Conservation (phyloP, 2,329 filamentous ascomycete genomes). For the Venturia asperata region DNA sequence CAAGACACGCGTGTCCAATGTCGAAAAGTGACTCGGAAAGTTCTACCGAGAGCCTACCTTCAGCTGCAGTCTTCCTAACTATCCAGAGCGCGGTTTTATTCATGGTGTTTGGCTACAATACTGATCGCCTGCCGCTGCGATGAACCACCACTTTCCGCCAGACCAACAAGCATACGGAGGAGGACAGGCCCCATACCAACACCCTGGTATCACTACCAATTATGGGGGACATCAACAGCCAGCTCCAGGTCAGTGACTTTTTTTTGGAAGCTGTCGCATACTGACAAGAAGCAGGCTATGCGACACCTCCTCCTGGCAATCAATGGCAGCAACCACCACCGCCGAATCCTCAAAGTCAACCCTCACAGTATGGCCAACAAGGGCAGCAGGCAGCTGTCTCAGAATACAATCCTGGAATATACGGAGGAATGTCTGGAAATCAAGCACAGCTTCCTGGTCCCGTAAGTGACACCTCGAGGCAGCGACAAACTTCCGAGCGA, state of each 20-base stretch:
- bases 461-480: constrained; percentile 7
- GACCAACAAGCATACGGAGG: constrained; percentile 5
- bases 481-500: neutral
- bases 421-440: constrained; percentile 23
- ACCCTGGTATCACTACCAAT: constrained; percentile 11
- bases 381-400: constrained; percentile 18
- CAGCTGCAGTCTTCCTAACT: neutral
- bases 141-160: constrained; percentile 8
- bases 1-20: neutral
- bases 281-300: neutral
- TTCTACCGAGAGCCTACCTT: neutral
- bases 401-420: constrained; percentile 20
- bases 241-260: neutral
- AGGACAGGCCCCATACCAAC: constrained; percentile 17
- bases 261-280: neutral
- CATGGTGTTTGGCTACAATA: neutral
- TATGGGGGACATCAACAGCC: constrained; percentile 12
- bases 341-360: constrained; percentile 15
- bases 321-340: constrained; percentile 8
- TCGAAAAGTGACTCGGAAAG: neutral
- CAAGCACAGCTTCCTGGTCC: neutral
- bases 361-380: constrained; percentile 19
- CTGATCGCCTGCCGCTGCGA: neutral
- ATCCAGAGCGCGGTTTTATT: neutral
- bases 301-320: constrained; percentile 6